These are phyloP conservation scores for Plasmodium blacklocki DNA, from an alignment of 169 alveolate genomes.

Conservation along the genomic window DNA sequence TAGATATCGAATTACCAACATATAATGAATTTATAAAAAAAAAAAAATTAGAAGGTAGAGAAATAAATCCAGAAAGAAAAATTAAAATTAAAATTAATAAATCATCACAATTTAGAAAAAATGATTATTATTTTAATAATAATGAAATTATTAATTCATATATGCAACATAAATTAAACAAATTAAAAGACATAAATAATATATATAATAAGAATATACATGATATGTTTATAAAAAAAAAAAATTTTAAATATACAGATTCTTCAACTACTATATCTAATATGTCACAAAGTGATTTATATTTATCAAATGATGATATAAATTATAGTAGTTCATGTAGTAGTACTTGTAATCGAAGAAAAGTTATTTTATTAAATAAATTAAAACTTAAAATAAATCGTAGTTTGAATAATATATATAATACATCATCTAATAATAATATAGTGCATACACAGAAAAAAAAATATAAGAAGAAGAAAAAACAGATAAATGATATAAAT, in stretches of 20 bases:
- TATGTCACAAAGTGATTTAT: slow-evolving; percentile 40
- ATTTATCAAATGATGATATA: slow-evolving; percentile 39
- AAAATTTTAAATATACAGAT: neutral
- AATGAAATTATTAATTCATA: slow-evolving; percentile 5
- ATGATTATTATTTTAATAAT: slow-evolving; percentile 1
- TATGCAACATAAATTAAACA: neutral
- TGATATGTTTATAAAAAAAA: slow-evolving; percentile 2
- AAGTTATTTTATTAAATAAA: slow-evolving; percentile 17
- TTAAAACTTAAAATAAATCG: slow-evolving; percentile 21
- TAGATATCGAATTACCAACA: slow-evolving; percentile 51
- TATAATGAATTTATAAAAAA: slow-evolving; percentile 32
- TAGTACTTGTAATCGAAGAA: neutral
- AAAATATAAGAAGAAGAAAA: neutral
- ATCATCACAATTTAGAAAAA: too few species aligned
- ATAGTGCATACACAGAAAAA: neutral
- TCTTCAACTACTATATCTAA: slow-evolving; percentile 62
- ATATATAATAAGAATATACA: neutral
- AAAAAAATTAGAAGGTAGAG: neutral
- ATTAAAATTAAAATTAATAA: neutral
- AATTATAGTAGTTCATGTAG: slow-evolving; percentile 23
- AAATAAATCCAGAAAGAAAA: slow-evolving; percentile 4
- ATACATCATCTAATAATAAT: too few species aligned
- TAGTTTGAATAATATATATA: neutral
- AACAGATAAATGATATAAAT: neutral
- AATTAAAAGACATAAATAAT: neutral